Evolutionary conservation across 805 yeast species (phyloP), one percentile per base, ranked within the genome.

Genomic region (Torulaspora microellipsoides): DNA sequence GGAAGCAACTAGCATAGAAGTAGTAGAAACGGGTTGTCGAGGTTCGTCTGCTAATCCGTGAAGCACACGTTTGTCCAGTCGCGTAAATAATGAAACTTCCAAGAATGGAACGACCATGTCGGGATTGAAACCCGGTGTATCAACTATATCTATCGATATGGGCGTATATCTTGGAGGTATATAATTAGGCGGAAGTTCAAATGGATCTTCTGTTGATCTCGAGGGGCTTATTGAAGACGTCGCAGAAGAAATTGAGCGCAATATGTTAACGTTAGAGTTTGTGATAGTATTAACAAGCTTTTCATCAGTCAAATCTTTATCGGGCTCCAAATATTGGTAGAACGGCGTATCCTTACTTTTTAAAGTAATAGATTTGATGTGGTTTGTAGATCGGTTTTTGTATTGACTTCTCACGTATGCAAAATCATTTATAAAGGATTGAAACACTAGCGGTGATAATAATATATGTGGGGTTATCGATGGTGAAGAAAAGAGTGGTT

Each of bases 101-200:
- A 85, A 62, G 56, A 85, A 85, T 1, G 93, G 95, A 8, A 85
- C 85, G 27, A 81, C 74, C 52, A 77, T 78, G 41, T 77, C 77
- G 4, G 82, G 76, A 36, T 78, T 75, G 59, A 81, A 83, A 2
- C 84, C 79, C 0, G 90, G 88, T 0, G 91, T 81, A 54, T 85
- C 95, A 1, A 85, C 77, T 27, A 85, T 66, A 56, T 85, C 95
- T 3, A 82, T 66, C 27, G 79, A 61, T 9, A 83, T 76, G 1
- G 89, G 86, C 0, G 83, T 67, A 11, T 75, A 68, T 3, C 64
- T 59, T 0, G 86, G 86, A 0, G 78, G 77, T 2, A 54, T 43
- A 51, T 75, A 72, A 32, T 58, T 59, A 13, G 14, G 41, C 4
- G 63, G 63, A 1, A 59, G 15, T 14, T 29, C 34, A 13, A 40